Evolutionary conservation across 1,139 yeast species (phyloP), one percentile per base, ranked within the genome.

Genomic region (Suhomyces maxii): DNA sequence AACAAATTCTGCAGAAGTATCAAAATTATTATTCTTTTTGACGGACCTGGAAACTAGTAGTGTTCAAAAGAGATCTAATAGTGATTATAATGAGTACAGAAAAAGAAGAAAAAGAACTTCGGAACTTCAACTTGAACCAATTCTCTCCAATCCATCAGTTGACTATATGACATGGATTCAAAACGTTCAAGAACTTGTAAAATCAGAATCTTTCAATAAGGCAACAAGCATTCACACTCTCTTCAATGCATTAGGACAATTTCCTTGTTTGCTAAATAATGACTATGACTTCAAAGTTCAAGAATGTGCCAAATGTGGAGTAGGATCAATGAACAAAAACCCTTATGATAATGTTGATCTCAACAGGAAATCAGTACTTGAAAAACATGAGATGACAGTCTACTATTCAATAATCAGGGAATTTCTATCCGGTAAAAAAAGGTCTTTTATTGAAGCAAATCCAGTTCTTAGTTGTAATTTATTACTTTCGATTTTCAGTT

Each of bases 261-360:
- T 69, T 38, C 69, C 79, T 1, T 80, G 85, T 52, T 48, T 76
- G 23, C 41, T 64, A 0, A 60, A 64, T 18, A 64, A 63, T 0
- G 72, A 69, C 38, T 75, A 55, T 46, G 63, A 76, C 45, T 52
- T 55, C 18, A 45, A 53, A 1, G 46, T 61, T 0, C 53, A 53
- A 7, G 65, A 66, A 30, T 83, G 89, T 54, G 46, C 52, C 1
- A 52, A 55, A 11, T 83, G 87, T 63, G 78, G 67, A 6, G 54
- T 59, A 11, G 53, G 56, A 14, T 61, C 67, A 4, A 37, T 54
- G 43, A 47, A 49, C 14, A 67, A 61, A 44, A 62, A 63, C 36
- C 52, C 55, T 30, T 67, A 64, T 47, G 53, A 49, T 7, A 39
- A 46, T 7, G 55, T 72, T 8, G 55, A 59, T 1, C 50, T 56